Conservation (phyloP, 2,329 filamentous ascomycete species). For the Hypomyces perniciosus region DNA sequence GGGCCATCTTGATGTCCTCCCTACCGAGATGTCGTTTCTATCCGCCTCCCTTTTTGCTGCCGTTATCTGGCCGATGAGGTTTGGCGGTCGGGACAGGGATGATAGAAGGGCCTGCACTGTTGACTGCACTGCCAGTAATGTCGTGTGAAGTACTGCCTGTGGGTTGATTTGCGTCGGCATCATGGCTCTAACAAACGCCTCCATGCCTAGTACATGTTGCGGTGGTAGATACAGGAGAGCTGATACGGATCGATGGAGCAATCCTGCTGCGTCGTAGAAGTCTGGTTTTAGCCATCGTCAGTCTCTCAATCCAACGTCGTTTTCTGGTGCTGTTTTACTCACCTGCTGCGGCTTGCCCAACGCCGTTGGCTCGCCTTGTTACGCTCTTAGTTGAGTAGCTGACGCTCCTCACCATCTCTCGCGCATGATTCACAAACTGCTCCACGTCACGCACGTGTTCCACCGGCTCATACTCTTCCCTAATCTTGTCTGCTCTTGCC, state of each 20-base stretch:
- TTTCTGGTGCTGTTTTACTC: conserved; percentile 20
- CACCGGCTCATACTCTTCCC: conserved; percentile 82
- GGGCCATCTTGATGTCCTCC: conserved; percentile 72
- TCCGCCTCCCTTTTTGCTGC: conserved; percentile 70
- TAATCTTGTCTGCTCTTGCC: conserved; percentile 73
- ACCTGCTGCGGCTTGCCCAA: conserved; percentile 60
- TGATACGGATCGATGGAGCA: conserved; percentile 48
- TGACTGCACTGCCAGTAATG: conserved; percentile 72
- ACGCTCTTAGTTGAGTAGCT: conserved; percentile 78
- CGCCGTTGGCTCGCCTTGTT: conserved; percentile 69
- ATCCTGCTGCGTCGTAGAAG: conserved; percentile 58
- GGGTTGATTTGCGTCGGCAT: conserved; percentile 67
- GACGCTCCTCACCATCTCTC: conserved; percentile 80
- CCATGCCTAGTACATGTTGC: conserved; percentile 63
- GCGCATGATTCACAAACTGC: conserved; percentile 83
- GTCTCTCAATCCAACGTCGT: background rate
- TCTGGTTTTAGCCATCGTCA: conserved; percentile 39
- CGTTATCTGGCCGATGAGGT: conserved; percentile 71
- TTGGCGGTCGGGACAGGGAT: conserved; percentile 71
- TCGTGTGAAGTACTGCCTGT: conserved; percentile 64
- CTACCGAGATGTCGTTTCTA: conserved; percentile 68
- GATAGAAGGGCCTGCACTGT: conserved; percentile 76
- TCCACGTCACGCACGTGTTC: conserved; percentile 83
- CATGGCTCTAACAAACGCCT: conserved; percentile 63
- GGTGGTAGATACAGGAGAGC: conserved; percentile 61